Conservation (phyloP, 768 basidiomycete genomes). For the Leccinum truebloodii region DNA sequence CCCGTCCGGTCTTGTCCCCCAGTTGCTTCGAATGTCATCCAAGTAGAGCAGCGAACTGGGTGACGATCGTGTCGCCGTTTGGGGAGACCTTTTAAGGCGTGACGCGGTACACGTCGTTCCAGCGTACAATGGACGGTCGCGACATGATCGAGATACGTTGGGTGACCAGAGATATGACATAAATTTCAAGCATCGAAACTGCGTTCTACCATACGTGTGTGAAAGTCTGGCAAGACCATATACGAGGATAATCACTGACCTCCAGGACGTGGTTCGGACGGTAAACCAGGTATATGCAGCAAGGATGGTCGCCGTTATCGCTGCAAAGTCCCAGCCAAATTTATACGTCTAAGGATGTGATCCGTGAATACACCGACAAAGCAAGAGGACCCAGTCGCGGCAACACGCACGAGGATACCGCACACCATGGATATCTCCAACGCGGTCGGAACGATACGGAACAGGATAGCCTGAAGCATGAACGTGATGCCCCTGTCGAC, state of each 20-base stretch:
- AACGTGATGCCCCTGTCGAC: conserved; percentile 87
- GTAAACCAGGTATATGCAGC: conserved; percentile 97
- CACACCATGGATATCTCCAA: conserved; percentile 96
- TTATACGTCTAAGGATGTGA: conserved; percentile 74
- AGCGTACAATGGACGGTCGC: conserved; percentile 56
- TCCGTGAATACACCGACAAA: not conserved
- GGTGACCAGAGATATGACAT: not conserved
- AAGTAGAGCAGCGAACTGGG: conserved; percentile 78
- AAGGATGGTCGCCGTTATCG: conserved; percentile 82
- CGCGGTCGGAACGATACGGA: conserved; percentile 94
- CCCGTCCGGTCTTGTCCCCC: conserved; percentile 50
- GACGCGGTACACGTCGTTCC: conserved; percentile 85
- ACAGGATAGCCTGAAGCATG: conserved; percentile 87
- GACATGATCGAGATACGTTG: conserved; percentile 31
- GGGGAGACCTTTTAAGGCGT: conserved; percentile 65
- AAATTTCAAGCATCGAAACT: conserved; percentile 66
- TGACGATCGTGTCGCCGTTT: conserved; percentile 68
- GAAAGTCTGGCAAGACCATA: not conserved
- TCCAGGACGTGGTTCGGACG: conserved; percentile 93
- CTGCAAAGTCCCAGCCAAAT: conserved; percentile 97
- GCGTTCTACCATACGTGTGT: conserved; percentile 55
- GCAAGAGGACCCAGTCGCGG: not conserved
- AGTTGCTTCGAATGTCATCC: conserved; percentile 58
- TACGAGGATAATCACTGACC: conserved; percentile 46
- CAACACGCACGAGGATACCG: conserved; percentile 79